These are phyloP conservation scores for Tetradesmus obliquus DNA, from an alignment of 139 green algal genomes.

Conservation along the genomic window DNA sequence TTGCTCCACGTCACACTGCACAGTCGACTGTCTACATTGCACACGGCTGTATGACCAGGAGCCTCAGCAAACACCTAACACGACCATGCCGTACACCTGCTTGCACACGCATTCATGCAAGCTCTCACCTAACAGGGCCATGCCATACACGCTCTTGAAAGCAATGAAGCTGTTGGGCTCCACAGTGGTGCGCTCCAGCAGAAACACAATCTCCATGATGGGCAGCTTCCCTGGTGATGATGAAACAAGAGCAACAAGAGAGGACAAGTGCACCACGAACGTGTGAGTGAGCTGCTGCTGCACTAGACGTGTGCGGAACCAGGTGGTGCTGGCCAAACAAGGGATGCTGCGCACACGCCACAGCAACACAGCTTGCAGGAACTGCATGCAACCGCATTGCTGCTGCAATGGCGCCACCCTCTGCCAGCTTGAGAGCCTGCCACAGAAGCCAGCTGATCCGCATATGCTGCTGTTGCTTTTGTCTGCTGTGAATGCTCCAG, in stretches of 20 bases:
- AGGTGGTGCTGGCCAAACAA: too few species aligned
- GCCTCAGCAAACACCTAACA: too few species aligned
- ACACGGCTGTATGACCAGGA: too few species aligned
- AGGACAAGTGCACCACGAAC: too few species aligned
- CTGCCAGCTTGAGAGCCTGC: too few species aligned
- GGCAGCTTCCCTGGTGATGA: slow-evolving; percentile 56
- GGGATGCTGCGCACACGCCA: neutral
- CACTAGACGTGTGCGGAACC: too few species aligned
- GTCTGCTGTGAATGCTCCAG: too few species aligned
- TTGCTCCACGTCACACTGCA: too few species aligned
- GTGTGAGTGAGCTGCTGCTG: too few species aligned
- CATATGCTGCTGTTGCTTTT: too few species aligned
- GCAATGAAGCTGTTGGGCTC: slow-evolving; percentile 51
- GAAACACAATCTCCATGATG: slow-evolving; percentile 70
- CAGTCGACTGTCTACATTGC: too few species aligned
- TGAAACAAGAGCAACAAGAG: neutral
- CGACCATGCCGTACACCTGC: neutral
- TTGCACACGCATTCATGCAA: neutral
- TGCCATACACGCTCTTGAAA: slow-evolving; percentile 65
- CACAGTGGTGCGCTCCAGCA: slow-evolving; percentile 53
- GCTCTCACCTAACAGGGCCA: slow-evolving; percentile 61
- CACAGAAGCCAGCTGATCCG: too few species aligned
- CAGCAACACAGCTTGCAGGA: neutral
- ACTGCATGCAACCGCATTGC: neutral
- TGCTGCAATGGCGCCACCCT: neutral